Evolutionary conservation across 1,139 yeast genomes (phyloP).

Genomic region (Geotrichum bryndzae): DNA sequence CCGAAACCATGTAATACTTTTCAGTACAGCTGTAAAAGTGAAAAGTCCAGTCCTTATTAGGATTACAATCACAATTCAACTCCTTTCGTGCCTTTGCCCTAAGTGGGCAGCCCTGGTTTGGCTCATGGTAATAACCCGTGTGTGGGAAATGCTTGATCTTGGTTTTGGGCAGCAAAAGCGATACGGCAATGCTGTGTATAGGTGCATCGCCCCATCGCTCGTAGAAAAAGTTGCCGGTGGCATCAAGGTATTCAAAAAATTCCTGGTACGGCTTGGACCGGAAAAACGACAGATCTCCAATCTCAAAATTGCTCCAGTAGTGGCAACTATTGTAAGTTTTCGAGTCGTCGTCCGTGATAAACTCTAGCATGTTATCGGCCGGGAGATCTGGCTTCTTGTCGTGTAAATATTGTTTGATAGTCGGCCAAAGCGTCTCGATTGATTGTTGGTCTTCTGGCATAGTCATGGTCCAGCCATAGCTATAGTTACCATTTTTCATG

Average conservation of each 20-base stretch:
- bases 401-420: too few species aligned
- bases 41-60: constrained; percentile 8
- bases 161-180: constrained; percentile 59
- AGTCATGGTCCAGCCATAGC: too few species aligned
- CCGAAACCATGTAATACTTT: constrained; percentile 17
- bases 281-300: constrained; percentile 27
- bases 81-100: constrained; percentile 15
- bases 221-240: constrained; percentile 66
- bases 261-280: constrained; percentile 53
- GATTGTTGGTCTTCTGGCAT: too few species aligned
- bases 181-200: constrained; percentile 74
- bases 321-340: too few species aligned
- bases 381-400: too few species aligned
- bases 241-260: constrained; percentile 57
- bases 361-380: too few species aligned
- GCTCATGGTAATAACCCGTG: constrained; percentile 72
- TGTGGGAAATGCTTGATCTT: constrained; percentile 74
- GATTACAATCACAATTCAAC: constrained; percentile 20
- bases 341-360: too few species aligned
- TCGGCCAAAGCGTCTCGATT: too few species aligned
- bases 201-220: constrained; percentile 89
- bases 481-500: too few species aligned
- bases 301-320: too few species aligned
- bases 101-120: constrained; percentile 68
- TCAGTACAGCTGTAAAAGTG: constrained; percentile 23